Percentiles rank a stretch among this genome's conserved stretches.
These are phyloP conservation scores for Capsicum rhomboideum DNA, from an alignment of 257 asterid genomes.

Conservation along the genomic window DNA sequence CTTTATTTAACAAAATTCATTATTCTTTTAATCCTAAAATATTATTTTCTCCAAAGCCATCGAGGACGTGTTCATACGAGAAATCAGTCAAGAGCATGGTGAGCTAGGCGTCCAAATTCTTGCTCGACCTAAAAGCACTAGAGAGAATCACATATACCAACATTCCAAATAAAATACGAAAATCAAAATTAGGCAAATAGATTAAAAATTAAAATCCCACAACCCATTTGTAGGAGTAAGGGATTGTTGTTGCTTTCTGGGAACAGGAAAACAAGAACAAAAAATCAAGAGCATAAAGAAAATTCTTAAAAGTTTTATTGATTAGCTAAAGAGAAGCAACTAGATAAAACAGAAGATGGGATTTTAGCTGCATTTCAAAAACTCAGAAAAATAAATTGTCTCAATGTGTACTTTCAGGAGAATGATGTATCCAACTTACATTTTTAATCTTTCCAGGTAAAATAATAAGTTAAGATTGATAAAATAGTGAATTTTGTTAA, in stretches of 20 bases:
- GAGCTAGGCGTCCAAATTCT: not conserved
- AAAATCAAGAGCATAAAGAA: not conserved
- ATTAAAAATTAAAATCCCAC: not conserved
- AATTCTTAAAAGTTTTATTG: slow-evolving; percentile 41
- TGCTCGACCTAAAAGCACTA: not conserved
- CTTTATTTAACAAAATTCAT: too few species aligned
- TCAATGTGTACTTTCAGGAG: slow-evolving; percentile 98
- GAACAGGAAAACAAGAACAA: too few species aligned
- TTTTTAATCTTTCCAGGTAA: slow-evolving; percentile 8
- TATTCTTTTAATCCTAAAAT: too few species aligned
- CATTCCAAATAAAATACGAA: not conserved
- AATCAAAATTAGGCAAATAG: not conserved
- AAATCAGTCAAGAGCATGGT: not conserved
- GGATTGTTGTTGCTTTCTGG: not conserved
- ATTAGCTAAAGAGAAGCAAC: slow-evolving; percentile 34
- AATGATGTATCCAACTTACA: slow-evolving; percentile 98
- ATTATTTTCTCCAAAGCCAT: too few species aligned
- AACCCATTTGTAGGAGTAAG: not conserved
- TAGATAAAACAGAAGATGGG: slow-evolving; percentile 23
- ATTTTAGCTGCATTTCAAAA: slow-evolving; percentile 44
- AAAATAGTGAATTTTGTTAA: too few species aligned
- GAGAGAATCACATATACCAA: not conserved
- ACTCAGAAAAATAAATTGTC: slow-evolving; percentile 56
- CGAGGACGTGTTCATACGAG: not conserved
- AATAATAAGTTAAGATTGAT: too few species aligned